Percentiles rank a stretch among this genome's conserved stretches.
These are phyloP conservation scores for Pyrenochaeta sp. DNA, from an alignment of 2,329 filamentous ascomycete species.

Conservation along the genomic window DNA sequence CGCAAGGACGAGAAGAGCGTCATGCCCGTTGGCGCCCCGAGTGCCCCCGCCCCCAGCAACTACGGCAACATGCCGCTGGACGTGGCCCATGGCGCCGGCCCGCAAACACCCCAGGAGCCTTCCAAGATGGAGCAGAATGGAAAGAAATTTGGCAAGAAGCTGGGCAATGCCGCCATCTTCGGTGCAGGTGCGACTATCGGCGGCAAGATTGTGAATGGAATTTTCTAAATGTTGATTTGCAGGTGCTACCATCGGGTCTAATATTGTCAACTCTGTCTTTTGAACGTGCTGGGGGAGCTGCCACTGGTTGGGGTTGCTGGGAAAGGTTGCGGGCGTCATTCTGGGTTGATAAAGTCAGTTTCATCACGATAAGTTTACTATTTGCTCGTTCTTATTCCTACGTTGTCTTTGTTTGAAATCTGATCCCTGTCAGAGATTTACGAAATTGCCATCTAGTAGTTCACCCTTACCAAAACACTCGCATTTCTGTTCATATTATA, in stretches of 20 bases:
- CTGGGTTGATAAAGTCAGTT: conserved; percentile 3
- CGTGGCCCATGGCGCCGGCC: conserved; percentile 65
- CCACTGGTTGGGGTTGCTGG: too few species aligned
- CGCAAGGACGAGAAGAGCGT: conserved; percentile 69
- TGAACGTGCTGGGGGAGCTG: conserved; percentile 7
- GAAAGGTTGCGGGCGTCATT: conserved; percentile 5
- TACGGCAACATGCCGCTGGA: conserved; percentile 78
- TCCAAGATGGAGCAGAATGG: conserved; percentile 76
- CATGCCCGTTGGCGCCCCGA: conserved; percentile 47
- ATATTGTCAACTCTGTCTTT: conserved; percentile 68
- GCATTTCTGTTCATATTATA: too few species aligned
- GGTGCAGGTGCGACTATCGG: conserved; percentile 92
- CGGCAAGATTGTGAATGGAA: conserved; percentile 87
- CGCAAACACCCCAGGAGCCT: conserved; percentile 52
- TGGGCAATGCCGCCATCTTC: conserved; percentile 85
- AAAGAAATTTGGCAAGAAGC: conserved; percentile 97
- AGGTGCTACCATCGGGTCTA: conserved; percentile 87
- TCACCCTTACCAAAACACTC: too few species aligned
- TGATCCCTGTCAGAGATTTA: too few species aligned
- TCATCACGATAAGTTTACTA: not conserved
- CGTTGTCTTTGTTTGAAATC: too few species aligned
- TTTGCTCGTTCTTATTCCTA: too few species aligned
- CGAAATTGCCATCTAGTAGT: too few species aligned
- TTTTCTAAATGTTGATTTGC: conserved; percentile 73
- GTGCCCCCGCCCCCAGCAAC: conserved; percentile 61